phyloP scores from a whole-genome alignment of 805 yeast genomes.

The Candida silvatica region DNA sequence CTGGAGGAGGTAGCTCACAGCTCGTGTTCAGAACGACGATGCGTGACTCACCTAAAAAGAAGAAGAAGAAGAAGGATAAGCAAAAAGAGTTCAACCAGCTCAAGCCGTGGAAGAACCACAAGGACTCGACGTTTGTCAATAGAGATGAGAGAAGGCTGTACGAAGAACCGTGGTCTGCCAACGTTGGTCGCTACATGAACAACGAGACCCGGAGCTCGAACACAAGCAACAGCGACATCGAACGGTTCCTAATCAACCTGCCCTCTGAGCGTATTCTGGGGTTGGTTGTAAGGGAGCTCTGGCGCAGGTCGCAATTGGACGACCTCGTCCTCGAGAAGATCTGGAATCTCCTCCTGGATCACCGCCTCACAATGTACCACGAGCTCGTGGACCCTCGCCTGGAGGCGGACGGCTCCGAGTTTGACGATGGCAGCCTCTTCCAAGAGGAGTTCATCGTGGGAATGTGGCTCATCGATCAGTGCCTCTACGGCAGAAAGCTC shows the following conservation, averaged over 20 bases:
- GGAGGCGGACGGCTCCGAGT: conserved; percentile 1
- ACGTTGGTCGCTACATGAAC: conserved; percentile 53
- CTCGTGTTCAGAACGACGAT: conserved; percentile 44
- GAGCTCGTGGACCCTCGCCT: conserved; percentile 68
- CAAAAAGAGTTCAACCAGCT: conserved; percentile 63
- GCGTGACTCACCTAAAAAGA: conserved; percentile 25
- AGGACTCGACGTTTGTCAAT: conserved; percentile 37
- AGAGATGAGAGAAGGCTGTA: conserved; percentile 77
- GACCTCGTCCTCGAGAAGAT: conserved; percentile 50
- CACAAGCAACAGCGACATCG: neutral
- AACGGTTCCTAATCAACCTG: neutral
- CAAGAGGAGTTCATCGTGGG: conserved; percentile 88
- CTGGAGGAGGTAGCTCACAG: conserved; percentile 9
- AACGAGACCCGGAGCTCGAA: neutral
- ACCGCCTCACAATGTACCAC: conserved; percentile 20
- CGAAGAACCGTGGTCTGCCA: conserved; percentile 92
- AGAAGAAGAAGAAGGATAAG: conserved; percentile 17
- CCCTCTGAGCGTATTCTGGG: conserved; percentile 34
- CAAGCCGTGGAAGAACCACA: conserved; percentile 91
- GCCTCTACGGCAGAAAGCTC: conserved; percentile 85
- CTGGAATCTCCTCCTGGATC: conserved; percentile 62
- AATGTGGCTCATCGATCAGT: conserved; percentile 96
- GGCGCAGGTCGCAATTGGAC: conserved; percentile 73
- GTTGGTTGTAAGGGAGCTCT: conserved; percentile 63
- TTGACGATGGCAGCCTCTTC: conserved; percentile 69